These are phyloP conservation scores for Candida neerlandica DNA, from an alignment of 1,139 yeast genomes.

Conservation along the genomic window DNA sequence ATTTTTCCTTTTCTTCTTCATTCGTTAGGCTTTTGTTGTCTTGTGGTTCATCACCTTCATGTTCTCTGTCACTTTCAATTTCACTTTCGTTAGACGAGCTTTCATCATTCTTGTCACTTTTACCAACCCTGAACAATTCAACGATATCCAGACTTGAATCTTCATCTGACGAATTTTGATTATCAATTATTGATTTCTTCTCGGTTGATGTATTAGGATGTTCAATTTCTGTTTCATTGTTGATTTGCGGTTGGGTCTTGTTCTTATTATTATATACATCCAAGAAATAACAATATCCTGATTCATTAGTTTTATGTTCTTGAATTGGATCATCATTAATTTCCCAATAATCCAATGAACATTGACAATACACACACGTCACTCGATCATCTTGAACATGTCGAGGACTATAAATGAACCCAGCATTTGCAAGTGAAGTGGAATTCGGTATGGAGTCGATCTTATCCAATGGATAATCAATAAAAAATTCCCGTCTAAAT, in stretches of 20 bases:
- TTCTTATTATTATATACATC: conserved; percentile 12
- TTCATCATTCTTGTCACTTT: not conserved
- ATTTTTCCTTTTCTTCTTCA: not conserved
- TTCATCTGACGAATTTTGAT: not conserved
- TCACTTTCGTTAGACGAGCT: not conserved
- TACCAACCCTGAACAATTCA: not conserved
- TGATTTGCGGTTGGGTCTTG: too few relatives aligned
- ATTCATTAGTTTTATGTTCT: conserved; percentile 51
- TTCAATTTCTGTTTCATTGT: not conserved
- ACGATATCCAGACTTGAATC: not conserved
- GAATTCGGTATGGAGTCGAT: conserved; percentile 40
- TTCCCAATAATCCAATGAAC: conserved; percentile 75
- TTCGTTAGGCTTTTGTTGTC: not conserved
- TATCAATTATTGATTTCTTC: not conserved
- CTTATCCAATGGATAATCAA: conserved; percentile 57
- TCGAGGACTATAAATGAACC: conserved; percentile 53
- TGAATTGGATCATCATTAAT: conserved; percentile 60
- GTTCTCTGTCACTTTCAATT: not conserved
- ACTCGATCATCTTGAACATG: conserved; percentile 61
- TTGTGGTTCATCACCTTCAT: not conserved
- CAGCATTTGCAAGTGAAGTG: conserved; percentile 48
- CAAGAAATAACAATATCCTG: conserved; percentile 51
- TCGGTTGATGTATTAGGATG: not conserved
- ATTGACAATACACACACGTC: conserved; percentile 70
- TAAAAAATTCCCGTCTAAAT: conserved; percentile 56